phyloP scores from a whole-genome alignment of 2,329 filamentous ascomycete genomes.

The Penicillium vulpinum region DNA sequence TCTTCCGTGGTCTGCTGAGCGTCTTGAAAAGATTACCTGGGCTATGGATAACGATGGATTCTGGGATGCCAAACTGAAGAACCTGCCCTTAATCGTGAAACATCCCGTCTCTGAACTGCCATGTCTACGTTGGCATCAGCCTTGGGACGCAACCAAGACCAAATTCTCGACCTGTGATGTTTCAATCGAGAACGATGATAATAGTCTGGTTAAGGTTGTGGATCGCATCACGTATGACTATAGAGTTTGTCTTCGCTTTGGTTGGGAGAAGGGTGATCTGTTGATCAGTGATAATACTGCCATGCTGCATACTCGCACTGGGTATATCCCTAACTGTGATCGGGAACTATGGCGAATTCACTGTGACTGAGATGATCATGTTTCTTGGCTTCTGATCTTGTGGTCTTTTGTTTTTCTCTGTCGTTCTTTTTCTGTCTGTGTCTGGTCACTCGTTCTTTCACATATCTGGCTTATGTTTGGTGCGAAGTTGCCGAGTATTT shows the following conservation, averaged over 20 bases:
- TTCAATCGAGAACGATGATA: slow-evolving; percentile 46
- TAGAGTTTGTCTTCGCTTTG: slow-evolving; percentile 52
- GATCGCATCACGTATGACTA: slow-evolving; percentile 52
- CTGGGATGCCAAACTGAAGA: slow-evolving; percentile 44
- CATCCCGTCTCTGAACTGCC: slow-evolving; percentile 50
- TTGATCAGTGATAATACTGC: slow-evolving; percentile 54
- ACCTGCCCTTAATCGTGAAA: slow-evolving; percentile 47
- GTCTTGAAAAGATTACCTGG: slow-evolving; percentile 40
- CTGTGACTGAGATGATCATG: slow-evolving; percentile 18
- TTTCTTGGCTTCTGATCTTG: background rate
- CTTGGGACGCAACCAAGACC: slow-evolving; percentile 56
- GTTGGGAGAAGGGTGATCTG: slow-evolving; percentile 58
- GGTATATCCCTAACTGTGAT: slow-evolving; percentile 27
- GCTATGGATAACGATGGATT: slow-evolving; percentile 53
- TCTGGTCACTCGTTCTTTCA: background rate
- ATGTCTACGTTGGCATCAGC: slow-evolving; percentile 58
- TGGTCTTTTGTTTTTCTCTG: background rate
- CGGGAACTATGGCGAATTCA: slow-evolving; percentile 31
- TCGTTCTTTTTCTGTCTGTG: background rate
- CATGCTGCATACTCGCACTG: slow-evolving; percentile 30
- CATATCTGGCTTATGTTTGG: background rate
- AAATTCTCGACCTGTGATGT: slow-evolving; percentile 51
- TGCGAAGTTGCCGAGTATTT: background rate
- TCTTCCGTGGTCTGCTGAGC: slow-evolving; percentile 33
- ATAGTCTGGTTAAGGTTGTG: slow-evolving; percentile 40